Conservation (phyloP, 2,329 filamentous ascomycete genomes). For the Seiridium cupressi region DNA sequence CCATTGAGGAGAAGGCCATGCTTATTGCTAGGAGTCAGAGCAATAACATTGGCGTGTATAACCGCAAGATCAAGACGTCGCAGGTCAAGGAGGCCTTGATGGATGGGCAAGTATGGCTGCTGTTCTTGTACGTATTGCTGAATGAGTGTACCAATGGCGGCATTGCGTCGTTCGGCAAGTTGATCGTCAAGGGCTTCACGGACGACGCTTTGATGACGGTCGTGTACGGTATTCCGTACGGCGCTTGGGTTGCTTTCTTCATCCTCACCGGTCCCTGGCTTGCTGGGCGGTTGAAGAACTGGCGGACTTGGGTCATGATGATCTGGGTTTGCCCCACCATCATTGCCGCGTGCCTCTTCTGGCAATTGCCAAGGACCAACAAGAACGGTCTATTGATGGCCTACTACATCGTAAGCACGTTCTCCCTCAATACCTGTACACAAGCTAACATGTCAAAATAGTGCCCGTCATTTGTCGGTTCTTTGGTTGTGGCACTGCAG, state of each 20-base stretch:
- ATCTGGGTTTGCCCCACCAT: slow-evolving; percentile 51
- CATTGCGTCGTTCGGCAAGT: slow-evolving; percentile 52
- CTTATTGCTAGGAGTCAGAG: slow-evolving; percentile 35
- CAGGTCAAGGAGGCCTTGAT: slow-evolving; percentile 46
- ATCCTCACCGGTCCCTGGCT: slow-evolving; percentile 51
- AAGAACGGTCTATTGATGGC: slow-evolving; percentile 47
- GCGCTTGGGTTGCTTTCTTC: slow-evolving; percentile 51
- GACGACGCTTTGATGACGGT: slow-evolving; percentile 43
- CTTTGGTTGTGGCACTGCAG: slow-evolving; percentile 51
- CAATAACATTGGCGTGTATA: slow-evolving; percentile 42
- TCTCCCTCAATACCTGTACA: slow-evolving; percentile 9
- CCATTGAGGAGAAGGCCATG: slow-evolving; percentile 38
- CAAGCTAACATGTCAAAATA: too few species aligned
- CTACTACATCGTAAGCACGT: slow-evolving; percentile 49
- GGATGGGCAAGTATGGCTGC: slow-evolving; percentile 42
- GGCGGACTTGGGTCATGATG: slow-evolving; percentile 50
- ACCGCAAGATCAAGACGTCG: slow-evolving; percentile 42
- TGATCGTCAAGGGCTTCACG: slow-evolving; percentile 51
- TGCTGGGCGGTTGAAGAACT: slow-evolving; percentile 47
- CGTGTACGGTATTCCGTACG: slow-evolving; percentile 52
- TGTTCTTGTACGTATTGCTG: slow-evolving; percentile 43
- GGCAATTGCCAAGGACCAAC: slow-evolving; percentile 42
- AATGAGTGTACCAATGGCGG: slow-evolving; percentile 55
- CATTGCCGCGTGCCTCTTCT: slow-evolving; percentile 45
- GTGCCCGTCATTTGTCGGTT: slow-evolving; percentile 32